Evolutionary conservation across 495 filamentous ascomycete genomes (phyloP), one percentile per base, ranked within the genome.

Genomic region (Hyaloscypha finlandica): DNA sequence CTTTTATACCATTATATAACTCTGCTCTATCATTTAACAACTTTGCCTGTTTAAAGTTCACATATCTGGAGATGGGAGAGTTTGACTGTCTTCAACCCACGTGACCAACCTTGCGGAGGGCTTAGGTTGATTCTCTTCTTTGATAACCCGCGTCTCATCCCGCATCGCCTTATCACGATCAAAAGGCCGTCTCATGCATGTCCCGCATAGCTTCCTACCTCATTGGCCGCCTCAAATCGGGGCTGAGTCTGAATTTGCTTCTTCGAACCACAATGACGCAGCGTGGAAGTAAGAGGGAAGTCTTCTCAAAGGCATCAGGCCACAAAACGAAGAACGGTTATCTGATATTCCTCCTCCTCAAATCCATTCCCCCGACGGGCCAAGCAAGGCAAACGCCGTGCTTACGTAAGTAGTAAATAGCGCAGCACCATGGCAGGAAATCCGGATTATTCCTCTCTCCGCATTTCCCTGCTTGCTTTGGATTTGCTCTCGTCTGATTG

Each of bases 401-500:
- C 51, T 5, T 25, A n/a, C n/a, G n/a, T n/a, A n/a, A 8, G 19
- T 16, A 20, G 2, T 53, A 25, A 25, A 25, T 25, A 2, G 25
- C 25, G 25, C 25, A 20, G n/a, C n/a, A n/a, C n/a, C n/a, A n/a
- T n/a, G n/a, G n/a, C n/a, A n/a, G n/a, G n/a, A n/a, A 29, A 56
- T 29, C 20, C 22, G 30, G 53, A 59, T 32, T 59, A 11, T 35
- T 59, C 56, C 52, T 64, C 52, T 20, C 12, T 42, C 32, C 33
- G 52, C 51, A 64, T 29, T 39, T 64, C 8, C 30, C 32, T 57
- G 20, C 48, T n/a, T 63, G 60, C 61, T 55, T 39, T 29, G 48
- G 35, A 45, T 61, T 42, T 45, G 31, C 14, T 42, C 6, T 42
- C 12, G 22, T 22, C 45, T 53, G 45, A 63, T 63, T 63, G 16